Percentiles rank a stretch among this genome's conserved stretches.
Conservation (phyloP, 148 eudicot genomes). For the Dysphania ambrosioides region DNA sequence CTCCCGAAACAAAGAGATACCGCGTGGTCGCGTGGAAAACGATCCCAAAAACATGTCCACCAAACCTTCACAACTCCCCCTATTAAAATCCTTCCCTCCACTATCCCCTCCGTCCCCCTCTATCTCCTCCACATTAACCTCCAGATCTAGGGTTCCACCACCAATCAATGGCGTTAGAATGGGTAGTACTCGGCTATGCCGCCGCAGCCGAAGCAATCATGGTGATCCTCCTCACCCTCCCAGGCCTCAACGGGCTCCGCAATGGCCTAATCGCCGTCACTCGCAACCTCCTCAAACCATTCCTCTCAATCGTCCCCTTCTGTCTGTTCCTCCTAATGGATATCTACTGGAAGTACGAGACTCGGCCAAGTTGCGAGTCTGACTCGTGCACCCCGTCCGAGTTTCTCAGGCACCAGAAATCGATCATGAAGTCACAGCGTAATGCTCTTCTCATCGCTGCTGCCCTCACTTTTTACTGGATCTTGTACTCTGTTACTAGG, state of each 20-base stretch:
- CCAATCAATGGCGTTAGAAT: slow-evolving; percentile 85
- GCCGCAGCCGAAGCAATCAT: slow-evolving; percentile 82
- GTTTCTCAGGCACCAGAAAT: slow-evolving; percentile 76
- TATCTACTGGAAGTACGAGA: slow-evolving; percentile 89
- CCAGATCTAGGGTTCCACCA: slow-evolving; percentile 27
- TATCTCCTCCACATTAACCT: background rate
- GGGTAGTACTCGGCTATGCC: slow-evolving; percentile 86
- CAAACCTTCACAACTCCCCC: no score
- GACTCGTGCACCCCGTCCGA: slow-evolving; percentile 60
- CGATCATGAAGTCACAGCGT: slow-evolving; percentile 71
- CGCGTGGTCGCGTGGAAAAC: no score
- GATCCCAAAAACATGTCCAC: no score
- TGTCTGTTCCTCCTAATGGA: slow-evolving; percentile 61
- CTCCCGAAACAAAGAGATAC: no score
- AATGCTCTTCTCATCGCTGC: slow-evolving; percentile 65
- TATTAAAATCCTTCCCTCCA: no score
- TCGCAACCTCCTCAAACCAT: slow-evolving; percentile 64
- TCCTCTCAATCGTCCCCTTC: slow-evolving; percentile 66
- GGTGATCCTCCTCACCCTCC: slow-evolving; percentile 70
- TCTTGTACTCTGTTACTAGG: slow-evolving; percentile 61
- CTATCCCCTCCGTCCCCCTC: no score
- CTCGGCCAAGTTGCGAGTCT: slow-evolving; percentile 50
- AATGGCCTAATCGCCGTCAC: slow-evolving; percentile 63
- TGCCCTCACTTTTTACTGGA: slow-evolving; percentile 71
- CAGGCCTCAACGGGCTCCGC: slow-evolving; percentile 64